These are phyloP conservation scores for Penicillium crustosum DNA, from an alignment of 2,329 filamentous ascomycete genomes.

Conservation along the genomic window DNA sequence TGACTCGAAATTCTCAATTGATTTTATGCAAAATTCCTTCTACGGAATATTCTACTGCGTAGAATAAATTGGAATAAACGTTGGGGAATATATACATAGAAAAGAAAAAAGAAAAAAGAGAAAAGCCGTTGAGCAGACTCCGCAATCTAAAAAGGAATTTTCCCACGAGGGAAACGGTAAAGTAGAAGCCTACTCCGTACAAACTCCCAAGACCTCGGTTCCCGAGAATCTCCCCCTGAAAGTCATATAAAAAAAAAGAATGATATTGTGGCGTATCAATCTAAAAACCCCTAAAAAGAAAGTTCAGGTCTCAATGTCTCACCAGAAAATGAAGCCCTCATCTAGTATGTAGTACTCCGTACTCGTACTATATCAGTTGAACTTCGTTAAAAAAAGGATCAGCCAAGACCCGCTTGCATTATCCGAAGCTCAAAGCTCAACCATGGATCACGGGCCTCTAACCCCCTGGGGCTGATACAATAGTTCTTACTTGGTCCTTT, in stretches of 20 bases:
- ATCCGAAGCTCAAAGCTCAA: neutral
- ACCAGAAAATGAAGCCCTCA: neutral
- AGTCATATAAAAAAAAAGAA: conserved; percentile 7
- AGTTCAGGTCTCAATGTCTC: neutral
- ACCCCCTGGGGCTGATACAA: neutral
- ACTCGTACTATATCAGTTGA: neutral
- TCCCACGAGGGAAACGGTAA: neutral
- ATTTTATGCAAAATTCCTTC: neutral
- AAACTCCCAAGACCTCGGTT: conserved; percentile 1
- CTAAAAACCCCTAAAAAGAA: neutral
- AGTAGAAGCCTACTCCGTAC: neutral
- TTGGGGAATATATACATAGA: neutral
- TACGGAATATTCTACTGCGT: neutral
- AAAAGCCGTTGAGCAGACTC: neutral
- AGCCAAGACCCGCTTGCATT: neutral
- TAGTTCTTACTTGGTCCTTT: neutral
- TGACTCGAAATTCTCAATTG: conserved; percentile 7
- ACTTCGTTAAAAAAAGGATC: neutral
- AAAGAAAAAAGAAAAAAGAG: neutral
- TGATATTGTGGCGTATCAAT: conserved; percentile 7
- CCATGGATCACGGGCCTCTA: neutral
- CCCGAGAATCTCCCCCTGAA: conserved; percentile 5
- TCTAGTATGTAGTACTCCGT: too few species aligned
- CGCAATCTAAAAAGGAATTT: neutral
- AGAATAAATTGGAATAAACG: too few species aligned